Percentiles rank a stretch among this genome's conserved stretches.
These are phyloP conservation scores for Alnus glutinosa DNA, from an alignment of 306 rosid genomes.

Conservation along the genomic window DNA sequence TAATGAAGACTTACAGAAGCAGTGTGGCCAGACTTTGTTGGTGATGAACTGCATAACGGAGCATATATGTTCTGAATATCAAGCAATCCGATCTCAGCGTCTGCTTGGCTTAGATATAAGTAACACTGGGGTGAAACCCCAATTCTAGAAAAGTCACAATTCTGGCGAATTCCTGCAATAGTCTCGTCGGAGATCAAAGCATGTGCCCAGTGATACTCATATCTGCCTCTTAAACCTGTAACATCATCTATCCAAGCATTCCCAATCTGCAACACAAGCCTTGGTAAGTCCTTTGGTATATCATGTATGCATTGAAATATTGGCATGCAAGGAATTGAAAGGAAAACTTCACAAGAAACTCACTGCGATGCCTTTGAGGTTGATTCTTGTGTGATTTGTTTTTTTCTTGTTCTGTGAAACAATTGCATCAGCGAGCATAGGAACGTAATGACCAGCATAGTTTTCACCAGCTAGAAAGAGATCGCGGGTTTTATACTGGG, in stretches of 20 bases:
- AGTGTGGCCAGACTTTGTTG: constrained; percentile 24
- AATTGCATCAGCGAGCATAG: constrained; percentile 58
- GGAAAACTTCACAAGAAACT: constrained; percentile 27
- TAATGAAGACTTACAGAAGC: constrained; percentile 34
- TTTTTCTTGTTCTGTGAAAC: constrained; percentile 31
- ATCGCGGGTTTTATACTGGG: constrained; percentile 53
- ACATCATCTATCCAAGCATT: constrained; percentile 63
- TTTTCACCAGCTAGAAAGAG: constrained; percentile 64
- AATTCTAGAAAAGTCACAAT: constrained; percentile 39
- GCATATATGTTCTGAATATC: constrained; percentile 51
- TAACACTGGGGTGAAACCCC: constrained; percentile 29
- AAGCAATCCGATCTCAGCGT: constrained; percentile 29
- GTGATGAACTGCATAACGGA: constrained; percentile 33
- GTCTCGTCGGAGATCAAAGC: constrained; percentile 58
- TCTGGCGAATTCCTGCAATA: constrained; percentile 35
- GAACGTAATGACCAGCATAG: constrained; percentile 70
- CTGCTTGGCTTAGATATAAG: constrained; percentile 1
- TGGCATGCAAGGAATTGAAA: neutral
- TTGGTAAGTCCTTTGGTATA: neutral
- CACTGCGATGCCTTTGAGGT: constrained; percentile 64
- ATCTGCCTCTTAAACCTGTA: constrained; percentile 34
- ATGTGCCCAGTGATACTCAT: constrained; percentile 56
- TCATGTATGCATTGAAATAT: neutral
- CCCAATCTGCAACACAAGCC: constrained; percentile 50
- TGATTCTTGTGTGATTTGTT: constrained; percentile 37